Percentiles rank a stretch among this genome's conserved stretches.
Evolutionary conservation across 192 early-diverging fungal species (phyloP).

Genomic region (Linnemannia zychae): DNA sequence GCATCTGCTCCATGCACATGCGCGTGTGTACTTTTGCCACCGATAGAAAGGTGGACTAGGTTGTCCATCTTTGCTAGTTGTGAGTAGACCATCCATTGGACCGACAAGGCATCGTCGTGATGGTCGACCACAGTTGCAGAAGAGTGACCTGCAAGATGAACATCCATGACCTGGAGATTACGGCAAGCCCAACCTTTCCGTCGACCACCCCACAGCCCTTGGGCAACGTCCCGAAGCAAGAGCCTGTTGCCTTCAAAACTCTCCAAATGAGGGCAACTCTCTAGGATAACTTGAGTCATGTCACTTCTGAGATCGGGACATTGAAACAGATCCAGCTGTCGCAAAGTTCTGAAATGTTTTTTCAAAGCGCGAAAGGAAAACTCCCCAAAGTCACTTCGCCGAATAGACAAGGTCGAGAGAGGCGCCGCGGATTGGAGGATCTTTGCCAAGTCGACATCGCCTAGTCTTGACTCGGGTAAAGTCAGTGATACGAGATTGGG

Average conservation of each 20-base stretch:
- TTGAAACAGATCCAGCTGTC: constrained; percentile 26
- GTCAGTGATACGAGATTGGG: constrained; percentile 6
- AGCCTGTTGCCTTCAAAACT: constrained; percentile 40
- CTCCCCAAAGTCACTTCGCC: constrained; percentile 36
- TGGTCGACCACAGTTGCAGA: neutral
- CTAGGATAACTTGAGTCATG: constrained; percentile 30
- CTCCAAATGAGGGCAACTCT: constrained; percentile 16
- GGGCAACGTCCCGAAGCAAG: constrained; percentile 18
- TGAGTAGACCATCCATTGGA: constrained; percentile 26
- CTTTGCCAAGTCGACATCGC: constrained; percentile 12
- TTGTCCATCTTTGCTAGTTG: constrained; percentile 21
- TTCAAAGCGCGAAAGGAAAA: constrained; percentile 14
- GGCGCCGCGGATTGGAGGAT: neutral
- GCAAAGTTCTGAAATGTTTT: constrained; percentile 23
- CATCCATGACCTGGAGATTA: constrained; percentile 10
- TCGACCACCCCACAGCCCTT: neutral
- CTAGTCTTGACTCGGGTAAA: constrained; percentile 28
- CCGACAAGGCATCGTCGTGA: neutral
- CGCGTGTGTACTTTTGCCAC: neutral
- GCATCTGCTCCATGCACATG: neutral
- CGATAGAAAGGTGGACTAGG: constrained; percentile 29
- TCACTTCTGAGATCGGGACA: constrained; percentile 17
- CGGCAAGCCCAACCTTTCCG: constrained; percentile 14
- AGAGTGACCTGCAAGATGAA: constrained; percentile 30
- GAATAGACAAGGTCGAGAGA: constrained; percentile 12